phyloP scores from a whole-genome alignment of 495 filamentous ascomycete genomes.

The Chaetomidium leptoderma region DNA sequence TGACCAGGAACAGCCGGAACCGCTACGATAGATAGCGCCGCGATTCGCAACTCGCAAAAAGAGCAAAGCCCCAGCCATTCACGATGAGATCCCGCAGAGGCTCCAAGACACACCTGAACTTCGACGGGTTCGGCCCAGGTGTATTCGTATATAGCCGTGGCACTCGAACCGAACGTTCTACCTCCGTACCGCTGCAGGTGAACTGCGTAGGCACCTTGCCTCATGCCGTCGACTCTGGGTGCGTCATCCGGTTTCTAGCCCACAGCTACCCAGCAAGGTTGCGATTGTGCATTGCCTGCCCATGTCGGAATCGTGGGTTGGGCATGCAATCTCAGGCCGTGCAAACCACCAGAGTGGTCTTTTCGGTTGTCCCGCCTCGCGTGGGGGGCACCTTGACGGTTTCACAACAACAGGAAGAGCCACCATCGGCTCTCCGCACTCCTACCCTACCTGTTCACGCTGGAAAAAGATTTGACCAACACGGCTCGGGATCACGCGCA shows the following conservation, averaged over 20 bases:
- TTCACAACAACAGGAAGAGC: neutral
- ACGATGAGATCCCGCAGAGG: too few species aligned
- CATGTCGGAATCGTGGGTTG: neutral
- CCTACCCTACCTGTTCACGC: neutral
- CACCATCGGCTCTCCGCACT: too few species aligned
- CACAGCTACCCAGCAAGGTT: neutral
- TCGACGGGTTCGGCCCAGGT: too few species aligned
- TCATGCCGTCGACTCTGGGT: slow-evolving; percentile 7
- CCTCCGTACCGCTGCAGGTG: neutral
- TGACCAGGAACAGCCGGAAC: too few species aligned
- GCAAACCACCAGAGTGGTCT: slow-evolving; percentile 9
- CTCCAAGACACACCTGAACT: too few species aligned
- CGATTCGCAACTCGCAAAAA: too few species aligned
- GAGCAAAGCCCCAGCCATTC: too few species aligned
- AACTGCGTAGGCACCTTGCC: neutral
- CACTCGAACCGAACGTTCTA: neutral
- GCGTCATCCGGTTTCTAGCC: slow-evolving; percentile 22
- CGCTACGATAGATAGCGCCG: too few species aligned
- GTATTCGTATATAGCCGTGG: too few species aligned
- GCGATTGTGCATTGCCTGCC: slow-evolving; percentile 6
- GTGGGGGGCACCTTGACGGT: slow-evolving; percentile 15
- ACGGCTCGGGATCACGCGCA: too few species aligned
- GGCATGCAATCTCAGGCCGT: slow-evolving; percentile 19
- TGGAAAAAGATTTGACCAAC: too few species aligned
- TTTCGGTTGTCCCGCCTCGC: slow-evolving; percentile 16